Evolutionary conservation across 768 basidiomycete genomes (phyloP), one percentile per base, ranked within the genome.

Genomic region (Neoboletus magnificus): DNA sequence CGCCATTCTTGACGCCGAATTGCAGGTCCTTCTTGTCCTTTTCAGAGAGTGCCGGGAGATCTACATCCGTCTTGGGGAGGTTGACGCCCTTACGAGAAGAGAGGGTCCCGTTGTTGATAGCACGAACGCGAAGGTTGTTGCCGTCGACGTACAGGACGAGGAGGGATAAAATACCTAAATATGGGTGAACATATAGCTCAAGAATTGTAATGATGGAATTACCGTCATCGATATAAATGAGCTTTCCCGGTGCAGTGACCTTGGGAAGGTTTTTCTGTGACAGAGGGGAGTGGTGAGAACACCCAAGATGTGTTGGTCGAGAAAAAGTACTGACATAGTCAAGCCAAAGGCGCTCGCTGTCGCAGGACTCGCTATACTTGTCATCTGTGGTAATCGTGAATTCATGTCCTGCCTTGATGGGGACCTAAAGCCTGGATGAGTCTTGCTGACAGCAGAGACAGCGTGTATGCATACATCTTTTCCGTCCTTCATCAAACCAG

Each of bases 81-180:
- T 99, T 99, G 77, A 98, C 97, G 69, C 97, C 97, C 80, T 99
- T 99, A 71, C 93, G 91, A 52, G 95, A 98, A 48, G 91, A 91
- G 64, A 99, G 87, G 39, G 79, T 87, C 52, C 95, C 97, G 66
- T 85, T 89, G 84, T 98, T 99, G 70, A 96, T 56, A 40, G 90
- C 82, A 60, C 90, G 89, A 61, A 98, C 95, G 56, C 78, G 85
- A 59, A 97, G 82, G 66, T 83, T 89, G 66, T 77, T 69, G 47
- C 90, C 87, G 56, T 96, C 93, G 66, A 98, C 84, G 59, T 90
- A 82, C 58, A 95, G 79, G 63, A 99, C 95, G 66, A 97, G 85
- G 43, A 99, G 87, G 48, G 93, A 93, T 22, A 98, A 80, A 64
- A 97, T 94, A 66, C 88, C 87, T 59, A 35, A 5, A 15, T 20